Percentiles rank a stretch among this genome's conserved stretches.
phyloP scores from a whole-genome alignment of 768 basidiomycete genomes.

The Trametes punicea region DNA sequence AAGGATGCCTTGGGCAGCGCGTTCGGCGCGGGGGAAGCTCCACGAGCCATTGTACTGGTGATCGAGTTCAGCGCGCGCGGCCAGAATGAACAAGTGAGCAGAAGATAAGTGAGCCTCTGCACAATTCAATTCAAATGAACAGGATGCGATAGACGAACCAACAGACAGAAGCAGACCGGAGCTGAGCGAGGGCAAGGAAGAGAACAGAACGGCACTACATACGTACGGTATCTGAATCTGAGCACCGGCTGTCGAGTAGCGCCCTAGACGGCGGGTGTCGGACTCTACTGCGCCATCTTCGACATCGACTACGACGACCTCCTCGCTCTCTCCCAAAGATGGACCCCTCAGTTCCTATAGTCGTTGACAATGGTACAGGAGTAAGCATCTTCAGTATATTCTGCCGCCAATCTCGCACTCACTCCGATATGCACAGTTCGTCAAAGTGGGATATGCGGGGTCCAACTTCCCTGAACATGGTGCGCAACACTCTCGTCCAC shows the following conservation, averaged over 20 bases:
- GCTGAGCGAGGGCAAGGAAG: not conserved
- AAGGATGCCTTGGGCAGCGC: slow-evolving; percentile 67
- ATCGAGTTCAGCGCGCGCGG: not conserved
- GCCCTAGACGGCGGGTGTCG: not conserved
- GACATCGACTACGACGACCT: slow-evolving; percentile 19
- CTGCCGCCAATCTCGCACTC: slow-evolving; percentile 6
- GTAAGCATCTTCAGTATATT: slow-evolving; percentile 33
- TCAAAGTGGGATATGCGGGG: slow-evolving; percentile 62
- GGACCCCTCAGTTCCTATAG: slow-evolving; percentile 42
- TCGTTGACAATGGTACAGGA: slow-evolving; percentile 67
- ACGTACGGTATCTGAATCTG: too few species aligned
- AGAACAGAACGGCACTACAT: not conserved
- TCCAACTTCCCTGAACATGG: slow-evolving; percentile 66
- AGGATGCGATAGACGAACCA: not conserved
- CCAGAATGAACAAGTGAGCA: not conserved
- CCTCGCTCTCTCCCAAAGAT: slow-evolving; percentile 20
- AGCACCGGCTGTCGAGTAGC: too few species aligned
- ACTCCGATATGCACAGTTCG: slow-evolving; percentile 41
- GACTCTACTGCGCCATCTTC: slow-evolving; percentile 10
- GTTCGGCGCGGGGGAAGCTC: slow-evolving; percentile 36
- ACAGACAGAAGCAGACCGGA: not conserved
- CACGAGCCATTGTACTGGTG: slow-evolving; percentile 35
- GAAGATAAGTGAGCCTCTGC: not conserved
- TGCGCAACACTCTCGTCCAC: slow-evolving; percentile 18
- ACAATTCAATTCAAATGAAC: not conserved